A percentile compares a stretch with the other conserved stretches of the same genome.
Evolutionary conservation across 441 rosid species (phyloP).

Genomic region (Lepidium campestre): DNA sequence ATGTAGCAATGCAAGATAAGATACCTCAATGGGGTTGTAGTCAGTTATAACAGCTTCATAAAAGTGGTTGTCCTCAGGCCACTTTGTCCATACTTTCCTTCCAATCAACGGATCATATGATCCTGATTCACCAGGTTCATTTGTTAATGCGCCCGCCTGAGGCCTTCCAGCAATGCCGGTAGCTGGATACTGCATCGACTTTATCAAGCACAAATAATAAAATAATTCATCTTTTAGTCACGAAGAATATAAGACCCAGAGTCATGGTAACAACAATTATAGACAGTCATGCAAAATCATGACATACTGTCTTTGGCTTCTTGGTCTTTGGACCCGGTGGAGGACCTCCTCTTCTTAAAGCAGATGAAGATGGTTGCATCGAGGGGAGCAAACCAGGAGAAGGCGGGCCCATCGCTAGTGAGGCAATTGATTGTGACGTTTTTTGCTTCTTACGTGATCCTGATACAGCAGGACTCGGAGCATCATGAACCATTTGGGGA

Average conservation of each 20-base stretch:
- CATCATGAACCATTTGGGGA: constrained; percentile 69
- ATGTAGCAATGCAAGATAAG: constrained; percentile 15
- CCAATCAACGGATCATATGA: constrained; percentile 69
- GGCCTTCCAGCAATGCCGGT: constrained; percentile 59
- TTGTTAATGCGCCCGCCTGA: constrained; percentile 50
- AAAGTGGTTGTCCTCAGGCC: constrained; percentile 96
- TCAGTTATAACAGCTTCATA: constrained; percentile 92
- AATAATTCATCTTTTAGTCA: constrained; percentile 1
- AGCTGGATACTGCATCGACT: constrained; percentile 60
- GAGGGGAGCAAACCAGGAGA: constrained; percentile 77
- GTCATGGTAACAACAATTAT: background rate
- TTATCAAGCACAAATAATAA: constrained; percentile 32
- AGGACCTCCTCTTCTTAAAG: constrained; percentile 72
- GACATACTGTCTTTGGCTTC: constrained; percentile 88
- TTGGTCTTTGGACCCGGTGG: constrained; percentile 67
- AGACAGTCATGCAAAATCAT: background rate
- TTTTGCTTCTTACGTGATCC: constrained; percentile 93
- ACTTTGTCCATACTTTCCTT: constrained; percentile 88
- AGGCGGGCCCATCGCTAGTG: constrained; percentile 78
- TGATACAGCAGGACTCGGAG: constrained; percentile 87
- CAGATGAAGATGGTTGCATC: constrained; percentile 77
- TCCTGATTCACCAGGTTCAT: constrained; percentile 60
- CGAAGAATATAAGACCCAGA: background rate
- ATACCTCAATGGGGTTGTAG: constrained; percentile 65
- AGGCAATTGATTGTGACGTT: constrained; percentile 81